Base-by-base conservation (phyloP, 2,329 filamentous ascomycete genomes). In the Huntiella savannae region DNA sequence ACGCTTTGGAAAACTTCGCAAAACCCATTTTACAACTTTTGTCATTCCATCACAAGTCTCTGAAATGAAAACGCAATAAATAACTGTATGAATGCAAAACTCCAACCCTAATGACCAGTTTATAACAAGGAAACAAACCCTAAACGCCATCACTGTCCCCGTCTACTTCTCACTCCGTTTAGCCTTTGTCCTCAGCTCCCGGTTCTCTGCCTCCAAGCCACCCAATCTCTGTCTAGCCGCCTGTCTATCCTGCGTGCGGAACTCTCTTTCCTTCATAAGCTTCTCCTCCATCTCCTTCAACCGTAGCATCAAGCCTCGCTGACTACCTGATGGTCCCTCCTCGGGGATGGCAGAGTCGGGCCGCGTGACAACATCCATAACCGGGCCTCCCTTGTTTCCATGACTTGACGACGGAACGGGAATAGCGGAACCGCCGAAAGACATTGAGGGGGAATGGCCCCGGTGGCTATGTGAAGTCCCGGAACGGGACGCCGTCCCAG, bases 211-310 rank as follows among this genome's bases (percentile, higher is more conserved):
- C 57, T 78, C 73, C n/a, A 80, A 71, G 51, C 86, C 81, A 49
- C 85, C 79, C 0, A 94, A 63, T 45, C 88, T 68, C 63, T 86
- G 81, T 46, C 83, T 68, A 22, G 88, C 88, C 17, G 85, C 86
- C 41, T 73, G 80, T 3, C 91, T 75, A 62, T 98, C 91, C 49
- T 93, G 67, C 45, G 92, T 67, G 39, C 91, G 68, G 1, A 79
- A 86, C 61, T 96, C 91, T 11, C 91, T 68, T 63, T 98, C 91
- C 40, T 82, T 78, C 60, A 94, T 93, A 13, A 98, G 68, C 54
- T 92, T 76, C 53, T 79, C 73, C 66, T 98, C 91, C 54, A 96
- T 66, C 58, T 96, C 87, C 48, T 84, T 77, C 33, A 96, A 68
- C 5, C 91, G 68, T 52, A 93, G 74, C 52, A 92, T 77, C 84